phyloP scores from a whole-genome alignment of 257 asterid genomes.

The Ophiorrhiza pumila region DNA sequence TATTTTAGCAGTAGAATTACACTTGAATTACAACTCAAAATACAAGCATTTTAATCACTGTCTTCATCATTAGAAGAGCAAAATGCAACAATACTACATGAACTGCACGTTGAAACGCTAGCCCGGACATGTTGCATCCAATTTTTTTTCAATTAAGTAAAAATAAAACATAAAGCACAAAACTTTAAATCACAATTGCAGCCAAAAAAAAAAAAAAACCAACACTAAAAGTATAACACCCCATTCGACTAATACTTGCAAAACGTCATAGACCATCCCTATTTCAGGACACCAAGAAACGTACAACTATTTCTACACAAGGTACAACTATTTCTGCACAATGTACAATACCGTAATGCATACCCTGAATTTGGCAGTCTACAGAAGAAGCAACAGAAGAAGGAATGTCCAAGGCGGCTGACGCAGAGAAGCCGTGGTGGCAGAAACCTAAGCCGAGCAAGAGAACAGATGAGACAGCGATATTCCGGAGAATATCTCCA shows the following conservation, averaged over 20 bases:
- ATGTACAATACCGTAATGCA: not conserved
- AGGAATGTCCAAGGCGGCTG: constrained; percentile 1
- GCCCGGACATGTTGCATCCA: too few species aligned
- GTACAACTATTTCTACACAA: not conserved
- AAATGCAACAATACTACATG: too few species aligned
- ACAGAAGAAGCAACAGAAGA: not conserved
- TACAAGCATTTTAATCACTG: not conserved
- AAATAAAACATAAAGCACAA: too few species aligned
- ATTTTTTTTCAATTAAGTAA: too few species aligned
- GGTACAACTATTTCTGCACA: not conserved
- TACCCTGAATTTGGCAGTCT: constrained; percentile 8
- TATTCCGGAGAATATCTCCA: constrained; percentile 14
- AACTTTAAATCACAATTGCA: too few species aligned
- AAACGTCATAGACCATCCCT: not conserved
- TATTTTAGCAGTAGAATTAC: not conserved
- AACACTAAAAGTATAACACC: too few species aligned
- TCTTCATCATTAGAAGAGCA: not conserved
- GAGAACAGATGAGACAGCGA: constrained; percentile 23
- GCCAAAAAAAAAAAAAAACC: too few species aligned
- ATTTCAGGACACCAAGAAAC: not conserved
- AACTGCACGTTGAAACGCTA: too few species aligned
- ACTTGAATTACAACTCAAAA: not conserved
- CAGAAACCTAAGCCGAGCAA: constrained; percentile 18
- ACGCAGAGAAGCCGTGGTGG: constrained; percentile 12
- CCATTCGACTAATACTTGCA: not conserved